phyloP scores from a whole-genome alignment of 169 alveolate species.

The Eimeria zaria region DNA sequence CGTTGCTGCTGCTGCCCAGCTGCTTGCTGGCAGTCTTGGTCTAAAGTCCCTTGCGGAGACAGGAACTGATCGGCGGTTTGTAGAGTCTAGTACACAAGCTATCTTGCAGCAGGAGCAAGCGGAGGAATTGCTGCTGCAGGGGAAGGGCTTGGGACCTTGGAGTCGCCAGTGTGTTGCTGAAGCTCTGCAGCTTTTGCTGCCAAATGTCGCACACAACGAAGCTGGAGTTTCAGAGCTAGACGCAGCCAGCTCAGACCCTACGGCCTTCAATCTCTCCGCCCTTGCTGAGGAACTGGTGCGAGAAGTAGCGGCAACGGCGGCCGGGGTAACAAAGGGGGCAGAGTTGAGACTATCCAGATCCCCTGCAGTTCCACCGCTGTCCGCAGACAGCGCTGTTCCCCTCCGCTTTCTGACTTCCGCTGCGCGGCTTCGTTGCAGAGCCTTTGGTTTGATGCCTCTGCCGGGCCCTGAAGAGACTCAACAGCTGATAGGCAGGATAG shows the following conservation, averaged over 20 bases:
- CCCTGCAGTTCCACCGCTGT: background rate
- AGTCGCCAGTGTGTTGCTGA: constrained; percentile 43
- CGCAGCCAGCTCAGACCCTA: background rate
- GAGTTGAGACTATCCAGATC: background rate
- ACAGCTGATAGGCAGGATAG: constrained; percentile 80
- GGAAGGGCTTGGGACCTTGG: constrained; percentile 63
- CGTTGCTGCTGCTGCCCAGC: constrained; percentile 55
- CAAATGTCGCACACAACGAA: background rate
- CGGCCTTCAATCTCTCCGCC: background rate
- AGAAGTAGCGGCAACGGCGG: background rate
- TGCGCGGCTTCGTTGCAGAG: constrained; percentile 81
- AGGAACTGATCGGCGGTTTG: background rate
- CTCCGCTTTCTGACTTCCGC: constrained; percentile 71
- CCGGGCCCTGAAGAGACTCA: constrained; percentile 76
- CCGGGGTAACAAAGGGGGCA: background rate
- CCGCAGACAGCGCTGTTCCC: constrained; percentile 61
- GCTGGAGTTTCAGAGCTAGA: background rate
- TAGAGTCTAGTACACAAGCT: background rate
- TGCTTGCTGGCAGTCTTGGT: constrained; percentile 51
- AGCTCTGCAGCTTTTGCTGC: constrained; percentile 32
- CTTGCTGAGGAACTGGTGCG: constrained; percentile 59
- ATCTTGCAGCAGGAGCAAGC: constrained; percentile 43
- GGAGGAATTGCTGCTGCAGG: constrained; percentile 50
- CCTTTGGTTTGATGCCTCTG: constrained; percentile 52
- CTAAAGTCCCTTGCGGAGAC: background rate